Base-by-base conservation (phyloP, 352 stramenopile species). In the Hyaloperonospora arabidopsidis region DNA sequence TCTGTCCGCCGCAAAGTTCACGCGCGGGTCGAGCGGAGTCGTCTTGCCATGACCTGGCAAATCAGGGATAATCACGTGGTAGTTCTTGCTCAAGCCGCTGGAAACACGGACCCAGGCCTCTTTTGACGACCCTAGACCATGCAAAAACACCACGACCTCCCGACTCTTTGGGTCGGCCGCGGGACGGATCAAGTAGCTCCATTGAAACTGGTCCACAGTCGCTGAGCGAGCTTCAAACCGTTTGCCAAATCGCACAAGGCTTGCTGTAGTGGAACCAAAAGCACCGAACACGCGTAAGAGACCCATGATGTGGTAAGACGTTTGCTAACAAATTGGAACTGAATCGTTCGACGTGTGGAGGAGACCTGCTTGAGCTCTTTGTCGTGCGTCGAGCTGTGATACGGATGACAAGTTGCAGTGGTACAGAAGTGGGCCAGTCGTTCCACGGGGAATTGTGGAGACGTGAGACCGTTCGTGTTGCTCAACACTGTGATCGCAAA, bases 111-210 rank as follows among this genome's bases (percentile, higher is more conserved):
- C 45, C 76, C 74, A 84, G n/a, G 70, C 79, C 52, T 86, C 74
- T 52, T 89, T 89, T 19, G 65, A 61, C 2, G 72, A 78, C 18
- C 74, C 76, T 32, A 89, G 80, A 13, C 76, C 76, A 28, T 87
- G 76, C 39, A 89, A 57, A 47, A 86, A 81, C 19, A 87, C 66
- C 7, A 87, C 71, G 45, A 72, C 57, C 45, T 83, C 75, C 63
- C 53, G 43, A 46, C 66, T 58, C 52, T 52, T 44, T 32, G 63
- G 39, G 57, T 59, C 52, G 44, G 28, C 32, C 12, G 65, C 57
- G 0, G 53, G 54, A 36, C 65, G 69, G 46, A 72, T 71, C 45
- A 89, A 70, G 60, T 81, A 89, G 48, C 68, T 84, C 78, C 78
- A 89, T 44, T 71, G 62, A 45, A 89, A 83, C 43, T 78, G 69